A percentile compares a stretch with the other conserved stretches of the same genome.
Conservation (phyloP, 2,329 filamentous ascomycete genomes). For the Salinomyces thailandicus region DNA sequence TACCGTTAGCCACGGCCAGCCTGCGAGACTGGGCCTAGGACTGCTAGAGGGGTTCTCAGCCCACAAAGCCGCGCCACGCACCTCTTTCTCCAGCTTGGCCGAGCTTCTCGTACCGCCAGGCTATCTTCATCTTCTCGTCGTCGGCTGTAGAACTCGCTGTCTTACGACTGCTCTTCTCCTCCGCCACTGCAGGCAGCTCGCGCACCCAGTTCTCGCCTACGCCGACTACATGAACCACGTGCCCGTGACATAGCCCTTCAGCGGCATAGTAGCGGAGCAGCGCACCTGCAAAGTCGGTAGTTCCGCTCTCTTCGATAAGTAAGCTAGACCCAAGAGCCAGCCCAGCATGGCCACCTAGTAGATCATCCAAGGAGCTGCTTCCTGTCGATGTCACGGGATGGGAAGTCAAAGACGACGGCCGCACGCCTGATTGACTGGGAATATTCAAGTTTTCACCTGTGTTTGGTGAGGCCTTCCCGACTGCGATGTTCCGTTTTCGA, state of each 20-base stretch:
- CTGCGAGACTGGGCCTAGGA: neutral
- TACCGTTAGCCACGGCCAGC: constrained; percentile 10
- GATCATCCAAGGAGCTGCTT: constrained; percentile 69
- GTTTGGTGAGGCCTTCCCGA: constrained; percentile 28
- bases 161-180: constrained; percentile 30
- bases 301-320: constrained; percentile 77
- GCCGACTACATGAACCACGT: constrained; percentile 77
- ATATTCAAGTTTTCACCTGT: neutral
- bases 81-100: constrained; percentile 60
- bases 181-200: constrained; percentile 64
- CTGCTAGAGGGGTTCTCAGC: neutral
- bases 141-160: constrained; percentile 26
- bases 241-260: constrained; percentile 84
- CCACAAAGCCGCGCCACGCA: no score
- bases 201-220: constrained; percentile 69
- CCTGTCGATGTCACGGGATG: constrained; percentile 85
- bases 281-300: constrained; percentile 84
- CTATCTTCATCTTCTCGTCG: constrained; percentile 89
- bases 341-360: constrained; percentile 78
- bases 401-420: constrained; percentile 82
- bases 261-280: constrained; percentile 83
- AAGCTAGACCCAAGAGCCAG: constrained; percentile 71
- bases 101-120: constrained; percentile 88
- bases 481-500: constrained; percentile 54
- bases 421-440: constrained; percentile 42